Base-by-base conservation (phyloP, 345 rosid genomes). In the Eucalyptus albens region DNA sequence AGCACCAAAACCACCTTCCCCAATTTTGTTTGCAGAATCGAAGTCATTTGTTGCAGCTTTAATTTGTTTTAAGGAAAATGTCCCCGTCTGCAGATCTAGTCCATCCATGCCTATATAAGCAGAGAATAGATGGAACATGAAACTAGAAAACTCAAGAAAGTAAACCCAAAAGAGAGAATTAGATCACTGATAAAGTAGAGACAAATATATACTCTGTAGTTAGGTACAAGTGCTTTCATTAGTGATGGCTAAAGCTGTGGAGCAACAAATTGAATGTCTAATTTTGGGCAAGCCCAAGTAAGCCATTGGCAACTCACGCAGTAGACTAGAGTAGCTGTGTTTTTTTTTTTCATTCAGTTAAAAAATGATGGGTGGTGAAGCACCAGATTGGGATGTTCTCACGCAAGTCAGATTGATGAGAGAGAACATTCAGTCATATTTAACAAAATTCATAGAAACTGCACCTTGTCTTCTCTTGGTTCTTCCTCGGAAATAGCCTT, bases 1-100 rank as follows among this genome's bases (percentile, higher is more conserved):
- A 67, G 93, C 51, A 45, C 95, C 95, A 88, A 94, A 94, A 88
- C 95, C 95, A 19, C 95, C 95, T 90, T 94, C 93, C 50, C 95
- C 94, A 65, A 94, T 44, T 90, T 92, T 94, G 87, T 94, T 92
- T 82, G 88, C 90, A 42, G 89, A 26, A 50, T 89, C 87, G 27
- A 94, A 94, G 90, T 92, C 87, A 62, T 92, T 53, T 24, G 94
- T 94, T 13, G 95, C 94, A 59, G 90, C 93, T 93, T 88, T 91
- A 80, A 93, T 93, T 89, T 90, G 93, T 90, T 65, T 92, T 55
- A 90, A 91, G 85, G 95, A 89, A 65, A 92, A 93, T 49, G 85
- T 86, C 13, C 93, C 94, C 4, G 93, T 90, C 88, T 91, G 94
- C 86, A 91, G 92, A 85, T 94, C 93, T 51, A 89, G 42, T 87